Evolutionary conservation across 2,329 filamentous ascomycete genomes (phyloP).

Genomic region (Neoascochyta sp.): DNA sequence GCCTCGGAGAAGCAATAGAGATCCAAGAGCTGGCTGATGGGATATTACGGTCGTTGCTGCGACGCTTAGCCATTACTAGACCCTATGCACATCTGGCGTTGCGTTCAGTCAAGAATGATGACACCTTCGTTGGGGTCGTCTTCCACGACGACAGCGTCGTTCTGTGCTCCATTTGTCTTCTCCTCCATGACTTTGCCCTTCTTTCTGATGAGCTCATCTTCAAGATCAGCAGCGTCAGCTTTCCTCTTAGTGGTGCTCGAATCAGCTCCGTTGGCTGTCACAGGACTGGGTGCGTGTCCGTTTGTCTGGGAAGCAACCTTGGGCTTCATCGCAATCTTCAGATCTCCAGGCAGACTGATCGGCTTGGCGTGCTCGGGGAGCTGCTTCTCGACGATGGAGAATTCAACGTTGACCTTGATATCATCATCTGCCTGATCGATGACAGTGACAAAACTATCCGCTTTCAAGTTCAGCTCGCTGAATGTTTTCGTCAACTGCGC

Average conservation of each 20-base stretch:
- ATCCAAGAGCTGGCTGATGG: too few species aligned
- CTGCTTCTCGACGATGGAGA: conserved; percentile 61
- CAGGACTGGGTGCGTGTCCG: conserved; percentile 29
- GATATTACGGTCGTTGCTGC: too few species aligned
- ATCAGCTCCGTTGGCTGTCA: conserved; percentile 20
- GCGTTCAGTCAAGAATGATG: conserved; percentile 34
- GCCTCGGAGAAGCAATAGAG: too few species aligned
- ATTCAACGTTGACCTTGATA: conserved; percentile 73
- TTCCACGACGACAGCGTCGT: conserved; percentile 37
- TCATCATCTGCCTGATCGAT: conserved; percentile 78
- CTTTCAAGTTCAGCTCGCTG: conserved; percentile 68
- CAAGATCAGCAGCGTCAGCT: conserved; percentile 42
- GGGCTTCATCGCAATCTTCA: conserved; percentile 49
- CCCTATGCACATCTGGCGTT: too few species aligned
- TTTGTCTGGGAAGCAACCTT: conserved; percentile 30
- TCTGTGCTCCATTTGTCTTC: conserved; percentile 14
- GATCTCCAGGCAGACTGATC: conserved; percentile 48
- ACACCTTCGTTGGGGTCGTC: conserved; percentile 33
- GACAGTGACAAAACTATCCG: conserved; percentile 74
- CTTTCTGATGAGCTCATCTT: conserved; percentile 37
- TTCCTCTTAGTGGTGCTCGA: conserved; percentile 40
- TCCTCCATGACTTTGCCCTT: conserved; percentile 40
- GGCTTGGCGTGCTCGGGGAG: conserved; percentile 49
- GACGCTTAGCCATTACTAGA: too few species aligned
- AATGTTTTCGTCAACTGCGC: conserved; percentile 81